phyloP scores from a whole-genome alignment of 805 yeast species.

The Brettanomyces sp. region DNA sequence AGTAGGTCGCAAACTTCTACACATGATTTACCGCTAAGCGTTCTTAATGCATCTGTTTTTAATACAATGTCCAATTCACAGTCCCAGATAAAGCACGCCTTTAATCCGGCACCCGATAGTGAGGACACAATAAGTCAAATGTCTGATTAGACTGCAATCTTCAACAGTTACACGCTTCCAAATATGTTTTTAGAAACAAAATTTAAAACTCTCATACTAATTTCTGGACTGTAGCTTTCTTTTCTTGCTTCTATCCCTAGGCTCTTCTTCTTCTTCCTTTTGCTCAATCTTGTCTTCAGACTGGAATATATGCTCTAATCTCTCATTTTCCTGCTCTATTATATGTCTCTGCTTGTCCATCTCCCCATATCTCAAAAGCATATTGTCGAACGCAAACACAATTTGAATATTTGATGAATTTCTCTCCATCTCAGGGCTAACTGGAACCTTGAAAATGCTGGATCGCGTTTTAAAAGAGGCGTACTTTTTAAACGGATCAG shows the following conservation, averaged over 20 bases:
- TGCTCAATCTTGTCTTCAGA: slow-evolving; percentile 17
- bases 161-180: too few relatives aligned
- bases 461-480: slow-evolving; percentile 13
- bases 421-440: slow-evolving; percentile 9
- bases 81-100: neutral
- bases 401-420: slow-evolving; percentile 20
- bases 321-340: slow-evolving; percentile 21
- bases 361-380: slow-evolving; percentile 38
- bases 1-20: neutral
- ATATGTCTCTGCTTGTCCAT: slow-evolving; percentile 27
- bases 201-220: neutral
- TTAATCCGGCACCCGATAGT: neutral
- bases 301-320: slow-evolving; percentile 17
- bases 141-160: too few relatives aligned
- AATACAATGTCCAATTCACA: neutral
- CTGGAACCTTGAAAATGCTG: slow-evolving; percentile 12
- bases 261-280: slow-evolving; percentile 2
- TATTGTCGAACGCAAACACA: slow-evolving; percentile 59
- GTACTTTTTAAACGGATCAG: slow-evolving; percentile 2
- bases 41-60: neutral
- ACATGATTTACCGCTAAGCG: neutral
- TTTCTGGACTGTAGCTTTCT: neutral
- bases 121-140: neutral
- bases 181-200: neutral
- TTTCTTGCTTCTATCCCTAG: neutral